These are phyloP conservation scores for Metschnikowia colocasiae DNA, from an alignment of 805 yeast species.

Conservation along the genomic window DNA sequence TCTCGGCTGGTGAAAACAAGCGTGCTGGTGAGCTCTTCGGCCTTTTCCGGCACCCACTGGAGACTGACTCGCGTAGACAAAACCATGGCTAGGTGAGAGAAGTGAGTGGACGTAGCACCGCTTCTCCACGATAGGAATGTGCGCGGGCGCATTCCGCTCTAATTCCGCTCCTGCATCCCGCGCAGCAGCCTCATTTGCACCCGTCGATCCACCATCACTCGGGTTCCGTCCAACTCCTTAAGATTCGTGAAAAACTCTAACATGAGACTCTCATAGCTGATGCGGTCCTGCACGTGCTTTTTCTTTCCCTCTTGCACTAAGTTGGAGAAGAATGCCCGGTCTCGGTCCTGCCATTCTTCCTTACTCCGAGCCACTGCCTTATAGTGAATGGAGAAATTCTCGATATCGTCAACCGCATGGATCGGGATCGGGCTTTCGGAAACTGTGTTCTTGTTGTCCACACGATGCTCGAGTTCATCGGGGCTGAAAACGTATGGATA, in stretches of 20 bases:
- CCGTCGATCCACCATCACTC: conserved; percentile 11
- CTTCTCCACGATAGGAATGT: background rate
- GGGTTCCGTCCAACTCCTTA: conserved; percentile 36
- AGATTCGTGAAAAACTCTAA: conserved; percentile 33
- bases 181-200: conserved; percentile 1
- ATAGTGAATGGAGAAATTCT: conserved; percentile 47
- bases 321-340: conserved; percentile 26
- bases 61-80: conserved; percentile 48
- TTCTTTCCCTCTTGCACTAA: conserved; percentile 20
- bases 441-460: conserved; percentile 5
- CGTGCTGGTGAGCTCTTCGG: conserved; percentile 45
- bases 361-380: conserved; percentile 34
- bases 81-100: conserved; percentile 20
- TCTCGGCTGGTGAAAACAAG: conserved; percentile 45
- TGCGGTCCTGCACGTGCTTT: conserved; percentile 22
- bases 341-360: conserved; percentile 41
- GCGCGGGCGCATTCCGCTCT: conserved; percentile 2
- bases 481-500: conserved; percentile 55
- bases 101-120: background rate
- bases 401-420: conserved; percentile 49
- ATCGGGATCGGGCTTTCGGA: conserved; percentile 36
- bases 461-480: conserved; percentile 29
- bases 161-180: background rate
- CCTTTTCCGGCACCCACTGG: conserved; percentile 47
- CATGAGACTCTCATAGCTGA: conserved; percentile 33